Evolutionary conservation across 768 basidiomycete genomes (phyloP).

Genomic region (Psilocybe azurescens): DNA sequence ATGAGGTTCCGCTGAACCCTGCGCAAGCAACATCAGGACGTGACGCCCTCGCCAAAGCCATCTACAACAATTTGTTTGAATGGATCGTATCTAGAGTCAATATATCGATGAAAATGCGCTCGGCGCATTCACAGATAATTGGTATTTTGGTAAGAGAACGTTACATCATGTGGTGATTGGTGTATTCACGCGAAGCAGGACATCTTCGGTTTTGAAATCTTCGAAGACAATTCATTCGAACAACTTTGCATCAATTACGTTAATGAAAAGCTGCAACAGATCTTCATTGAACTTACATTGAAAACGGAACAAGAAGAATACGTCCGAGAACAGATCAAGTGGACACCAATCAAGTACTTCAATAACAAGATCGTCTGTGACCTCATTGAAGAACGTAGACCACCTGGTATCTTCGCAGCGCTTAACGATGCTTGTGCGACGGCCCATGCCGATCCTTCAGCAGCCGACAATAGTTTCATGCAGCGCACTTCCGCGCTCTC

Average conservation of each 20-base stretch:
- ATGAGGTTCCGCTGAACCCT: conserved; percentile 94
- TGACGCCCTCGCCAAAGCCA: conserved; percentile 92
- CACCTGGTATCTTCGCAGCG: conserved; percentile 97
- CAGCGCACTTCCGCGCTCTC: conserved; percentile 85
- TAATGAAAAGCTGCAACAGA: conserved; percentile 99
- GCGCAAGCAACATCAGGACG: conserved; percentile 88
- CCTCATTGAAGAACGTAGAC: conserved; percentile 94
- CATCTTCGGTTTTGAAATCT: conserved; percentile 99
- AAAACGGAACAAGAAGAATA: conserved; percentile 99
- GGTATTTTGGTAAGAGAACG: conserved; percentile 78
- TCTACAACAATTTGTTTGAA: conserved; percentile 98
- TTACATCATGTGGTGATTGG: background rate
- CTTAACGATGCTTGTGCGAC: conserved; percentile 99
- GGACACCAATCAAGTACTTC: conserved; percentile 99
- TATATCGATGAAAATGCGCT: conserved; percentile 91
- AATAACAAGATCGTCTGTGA: conserved; percentile 99
- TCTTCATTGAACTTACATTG: conserved; percentile 97
- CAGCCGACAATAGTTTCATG: conserved; percentile 96
- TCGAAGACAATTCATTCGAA: conserved; percentile 96
- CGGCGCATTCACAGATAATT: conserved; percentile 77
- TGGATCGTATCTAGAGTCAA: conserved; percentile 99
- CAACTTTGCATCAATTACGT: conserved; percentile 99
- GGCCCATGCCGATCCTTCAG: conserved; percentile 94
- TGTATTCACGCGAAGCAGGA: conserved; percentile 55
- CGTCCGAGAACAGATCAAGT: conserved; percentile 97